Base-by-base conservation (phyloP, 2,329 filamentous ascomycete genomes). In the Colletotrichum nymphaeae region DNA sequence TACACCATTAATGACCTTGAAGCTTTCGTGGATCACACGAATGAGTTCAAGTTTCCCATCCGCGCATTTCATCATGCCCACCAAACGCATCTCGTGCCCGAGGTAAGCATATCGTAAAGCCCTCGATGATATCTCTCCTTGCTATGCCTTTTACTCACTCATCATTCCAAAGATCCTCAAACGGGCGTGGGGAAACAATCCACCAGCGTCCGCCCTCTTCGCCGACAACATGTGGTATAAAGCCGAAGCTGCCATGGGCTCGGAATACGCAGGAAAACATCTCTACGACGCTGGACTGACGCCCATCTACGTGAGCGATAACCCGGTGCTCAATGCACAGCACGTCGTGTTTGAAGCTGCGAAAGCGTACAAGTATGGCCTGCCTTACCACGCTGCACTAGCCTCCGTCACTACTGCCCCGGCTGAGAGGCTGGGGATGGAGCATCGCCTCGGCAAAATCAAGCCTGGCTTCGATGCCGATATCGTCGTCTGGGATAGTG, bases 161-260 rank as follows among this genome's bases (percentile, higher is more conserved):
- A 26, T 4, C 1, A 0, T 8, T 0, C 7, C 3, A 2, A 30
- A 87, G 85, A 87, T 91, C 19, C 83, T 91, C 2, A 90, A 89
- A 76, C 85, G 88, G 62, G 87, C 87, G 0, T 91, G 86, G 81
- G 89, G 89, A 9, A 85, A 84, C 7, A 84, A 84, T 0, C 81
- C 88, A 16, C 89, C 88, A 11, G 88, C 86, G 2, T 88, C 86
- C 19, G 92, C 89, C n/a, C 83, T 93, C 9, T 94, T 94, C 77
- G 91, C 92, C 5, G 91, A 93, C 77, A 93, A 91, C 78, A 93
- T 93, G 89, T 92, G 89, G 80, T 94, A 93, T 86, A 93, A 94
- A 81, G 86, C 88, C 2, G 92, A 94, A 81, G 84, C 91, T 0
- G 93, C 92, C 74, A 84, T 89, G 5, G 92, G 88, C 1, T 92